These are phyloP conservation scores for Penicillium sp. DNA, from an alignment of 2,329 filamentous ascomycete genomes.

Conservation along the genomic window DNA sequence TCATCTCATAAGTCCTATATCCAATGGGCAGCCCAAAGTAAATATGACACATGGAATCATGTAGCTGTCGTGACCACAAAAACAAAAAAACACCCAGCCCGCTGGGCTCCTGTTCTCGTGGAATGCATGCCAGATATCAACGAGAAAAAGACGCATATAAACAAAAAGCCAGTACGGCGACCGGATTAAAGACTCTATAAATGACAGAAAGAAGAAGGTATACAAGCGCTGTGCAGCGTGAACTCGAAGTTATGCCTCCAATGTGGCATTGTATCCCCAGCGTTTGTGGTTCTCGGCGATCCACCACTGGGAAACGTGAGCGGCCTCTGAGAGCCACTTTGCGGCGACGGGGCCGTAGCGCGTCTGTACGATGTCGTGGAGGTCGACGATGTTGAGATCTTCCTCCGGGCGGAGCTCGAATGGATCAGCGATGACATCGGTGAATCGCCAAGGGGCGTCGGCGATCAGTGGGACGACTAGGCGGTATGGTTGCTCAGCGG, in stretches of 20 bases:
- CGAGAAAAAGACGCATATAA: not conserved
- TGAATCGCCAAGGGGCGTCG: conserved; percentile 55
- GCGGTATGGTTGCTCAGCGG: conserved; percentile 73
- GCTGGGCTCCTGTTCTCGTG: not conserved
- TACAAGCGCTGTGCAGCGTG: not conserved
- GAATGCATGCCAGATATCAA: not conserved
- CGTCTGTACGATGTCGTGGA: conserved; percentile 28
- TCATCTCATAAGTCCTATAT: not conserved
- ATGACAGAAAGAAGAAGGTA: not conserved
- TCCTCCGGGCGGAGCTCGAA: conserved; percentile 35
- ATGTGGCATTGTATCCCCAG: conserved; percentile 17
- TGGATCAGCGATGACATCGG: conserved; percentile 36
- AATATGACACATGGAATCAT: not conserved
- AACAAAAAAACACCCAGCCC: not conserved
- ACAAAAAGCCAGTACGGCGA: not conserved
- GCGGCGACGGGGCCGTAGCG: conserved; percentile 35
- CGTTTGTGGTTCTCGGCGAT: conserved; percentile 35
- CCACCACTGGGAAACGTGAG: conserved; percentile 42
- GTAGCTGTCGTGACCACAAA: not conserved
- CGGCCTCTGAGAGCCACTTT: conserved; percentile 38
- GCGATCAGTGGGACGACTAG: conserved; percentile 75
- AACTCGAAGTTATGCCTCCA: not conserved
- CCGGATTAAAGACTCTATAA: not conserved
- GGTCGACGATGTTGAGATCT: conserved; percentile 30
- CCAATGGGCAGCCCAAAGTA: not conserved